Evolutionary conservation across 2,329 filamentous ascomycete genomes (phyloP).

Genomic region (Fusarium oxysporum): DNA sequence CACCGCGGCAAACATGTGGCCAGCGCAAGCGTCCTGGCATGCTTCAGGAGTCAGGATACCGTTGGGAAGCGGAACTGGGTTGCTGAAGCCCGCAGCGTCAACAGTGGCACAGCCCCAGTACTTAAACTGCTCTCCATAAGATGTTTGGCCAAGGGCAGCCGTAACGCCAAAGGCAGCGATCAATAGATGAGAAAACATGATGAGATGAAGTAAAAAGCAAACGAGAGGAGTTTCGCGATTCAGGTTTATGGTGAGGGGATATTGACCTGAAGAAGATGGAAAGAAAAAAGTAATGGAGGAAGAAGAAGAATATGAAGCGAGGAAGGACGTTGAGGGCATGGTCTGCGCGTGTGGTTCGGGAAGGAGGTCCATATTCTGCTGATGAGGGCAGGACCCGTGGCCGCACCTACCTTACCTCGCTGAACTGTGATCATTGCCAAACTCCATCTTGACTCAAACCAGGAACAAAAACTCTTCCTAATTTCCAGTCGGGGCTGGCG

Average conservation of each 20-base stretch:
- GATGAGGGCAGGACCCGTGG: conserved; percentile 1
- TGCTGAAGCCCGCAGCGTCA: conserved; percentile 30
- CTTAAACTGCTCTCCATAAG: conserved; percentile 33
- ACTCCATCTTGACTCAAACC: too few species aligned
- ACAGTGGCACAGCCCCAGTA: conserved; percentile 44
- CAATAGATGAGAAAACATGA: conserved; percentile 42
- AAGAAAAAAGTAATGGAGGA: background rate
- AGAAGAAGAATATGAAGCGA: background rate
- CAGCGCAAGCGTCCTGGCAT: conserved; percentile 35
- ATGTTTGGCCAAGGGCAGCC: conserved; percentile 23
- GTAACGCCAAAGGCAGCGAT: conserved; percentile 38
- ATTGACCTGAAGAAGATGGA: background rate
- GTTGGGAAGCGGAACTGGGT: conserved; percentile 19
- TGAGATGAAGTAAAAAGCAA: background rate
- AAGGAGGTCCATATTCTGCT: background rate
- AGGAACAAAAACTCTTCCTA: background rate
- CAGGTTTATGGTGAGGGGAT: background rate
- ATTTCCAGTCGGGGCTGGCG: conserved; percentile 6
- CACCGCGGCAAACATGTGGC: conserved; percentile 37
- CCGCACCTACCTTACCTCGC: background rate
- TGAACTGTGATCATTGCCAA: background rate
- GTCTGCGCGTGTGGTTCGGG: background rate
- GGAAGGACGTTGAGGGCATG: background rate
- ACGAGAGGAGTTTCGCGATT: background rate
- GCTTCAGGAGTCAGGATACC: conserved; percentile 34